phyloP scores from a whole-genome alignment of 164 flowering plant species.

The Piper betle region DNA sequence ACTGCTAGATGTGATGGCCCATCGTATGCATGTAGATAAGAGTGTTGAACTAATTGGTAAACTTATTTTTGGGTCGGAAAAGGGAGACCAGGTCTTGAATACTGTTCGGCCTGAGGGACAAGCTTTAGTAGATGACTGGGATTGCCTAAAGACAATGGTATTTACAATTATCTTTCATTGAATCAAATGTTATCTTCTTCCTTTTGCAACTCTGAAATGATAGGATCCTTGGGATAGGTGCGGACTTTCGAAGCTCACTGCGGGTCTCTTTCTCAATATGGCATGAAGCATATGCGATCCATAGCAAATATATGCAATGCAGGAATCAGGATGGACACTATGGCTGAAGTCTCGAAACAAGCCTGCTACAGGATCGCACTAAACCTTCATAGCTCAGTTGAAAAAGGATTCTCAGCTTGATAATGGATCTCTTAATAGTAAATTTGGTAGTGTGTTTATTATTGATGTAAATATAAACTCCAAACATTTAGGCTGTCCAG shows the following conservation, averaged over 20 bases:
- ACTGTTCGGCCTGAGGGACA: conserved; percentile 54
- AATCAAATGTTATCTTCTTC: background rate
- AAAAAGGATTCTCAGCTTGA: conserved; percentile 70
- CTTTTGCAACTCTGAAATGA: background rate
- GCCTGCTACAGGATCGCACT: conserved; percentile 54
- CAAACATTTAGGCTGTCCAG: too few relatives aligned
- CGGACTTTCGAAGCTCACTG: conserved; percentile 71
- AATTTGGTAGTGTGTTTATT: too few relatives aligned
- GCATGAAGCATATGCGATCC: conserved; percentile 88
- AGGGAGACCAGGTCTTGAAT: conserved; percentile 40
- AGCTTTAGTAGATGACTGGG: conserved; percentile 85
- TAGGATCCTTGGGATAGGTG: conserved; percentile 36
- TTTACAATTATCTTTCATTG: background rate
- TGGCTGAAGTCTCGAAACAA: conserved; percentile 69
- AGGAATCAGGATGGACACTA: conserved; percentile 38
- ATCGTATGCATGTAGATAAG: conserved; percentile 54
- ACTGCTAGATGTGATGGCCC: conserved; percentile 58
- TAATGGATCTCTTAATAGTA: too few relatives aligned
- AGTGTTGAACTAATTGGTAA: conserved; percentile 53
- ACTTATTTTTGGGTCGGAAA: conserved; percentile 58
- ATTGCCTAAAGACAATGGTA: conserved; percentile 78
- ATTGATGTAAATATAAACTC: too few relatives aligned
- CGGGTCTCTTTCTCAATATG: conserved; percentile 76
- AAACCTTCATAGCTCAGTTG: conserved; percentile 57
- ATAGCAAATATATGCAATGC: conserved; percentile 86